Evolutionary conservation across 2,329 filamentous ascomycete genomes (phyloP).

Genomic region (Endocalyx cinctus): DNA sequence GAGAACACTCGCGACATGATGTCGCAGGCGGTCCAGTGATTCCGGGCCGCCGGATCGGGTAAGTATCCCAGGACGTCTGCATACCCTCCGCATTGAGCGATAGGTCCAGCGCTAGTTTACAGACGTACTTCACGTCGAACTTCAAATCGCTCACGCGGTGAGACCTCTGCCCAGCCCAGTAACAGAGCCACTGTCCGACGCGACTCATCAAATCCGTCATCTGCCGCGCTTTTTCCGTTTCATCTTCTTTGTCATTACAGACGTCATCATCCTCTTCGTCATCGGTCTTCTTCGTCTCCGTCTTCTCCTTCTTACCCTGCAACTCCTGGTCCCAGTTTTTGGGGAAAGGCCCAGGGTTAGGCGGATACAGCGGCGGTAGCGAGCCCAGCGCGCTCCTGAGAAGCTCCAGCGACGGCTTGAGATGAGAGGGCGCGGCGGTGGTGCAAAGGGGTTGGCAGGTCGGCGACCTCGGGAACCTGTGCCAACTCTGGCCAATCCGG

Average conservation of each 20-base stretch:
- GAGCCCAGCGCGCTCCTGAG: conserved; percentile 9
- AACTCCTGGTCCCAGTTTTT: not conserved
- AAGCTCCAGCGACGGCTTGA: conserved; percentile 8
- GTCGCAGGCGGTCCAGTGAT: not conserved
- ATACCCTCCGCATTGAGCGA: conserved; percentile 7
- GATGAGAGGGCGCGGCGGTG: conserved; percentile 5
- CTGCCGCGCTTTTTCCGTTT: too few relatives aligned
- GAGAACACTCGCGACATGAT: conserved; percentile 12
- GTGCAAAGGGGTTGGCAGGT: conserved; percentile 1
- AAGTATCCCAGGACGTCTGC: not conserved
- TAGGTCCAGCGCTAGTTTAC: conserved; percentile 9
- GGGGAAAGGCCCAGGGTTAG: conserved; percentile 5
- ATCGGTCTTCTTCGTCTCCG: not conserved
- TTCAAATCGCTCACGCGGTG: conserved; percentile 8
- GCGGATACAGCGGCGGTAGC: conserved; percentile 4
- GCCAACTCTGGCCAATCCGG: conserved; percentile 2
- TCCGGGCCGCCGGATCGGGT: not conserved
- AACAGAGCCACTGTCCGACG: conserved; percentile 17
- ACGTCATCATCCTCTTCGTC: conserved; percentile 5
- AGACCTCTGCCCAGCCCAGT: conserved; percentile 12
- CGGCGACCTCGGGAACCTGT: too few relatives aligned
- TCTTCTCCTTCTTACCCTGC: not conserved
- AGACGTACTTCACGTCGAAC: conserved; percentile 12
- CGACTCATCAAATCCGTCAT: conserved; percentile 5
- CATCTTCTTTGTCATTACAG: too few relatives aligned